Evolutionary conservation across 2,329 filamentous ascomycete genomes (phyloP), one percentile per base, ranked within the genome.

Genomic region (Claviceps pazoutovae): DNA sequence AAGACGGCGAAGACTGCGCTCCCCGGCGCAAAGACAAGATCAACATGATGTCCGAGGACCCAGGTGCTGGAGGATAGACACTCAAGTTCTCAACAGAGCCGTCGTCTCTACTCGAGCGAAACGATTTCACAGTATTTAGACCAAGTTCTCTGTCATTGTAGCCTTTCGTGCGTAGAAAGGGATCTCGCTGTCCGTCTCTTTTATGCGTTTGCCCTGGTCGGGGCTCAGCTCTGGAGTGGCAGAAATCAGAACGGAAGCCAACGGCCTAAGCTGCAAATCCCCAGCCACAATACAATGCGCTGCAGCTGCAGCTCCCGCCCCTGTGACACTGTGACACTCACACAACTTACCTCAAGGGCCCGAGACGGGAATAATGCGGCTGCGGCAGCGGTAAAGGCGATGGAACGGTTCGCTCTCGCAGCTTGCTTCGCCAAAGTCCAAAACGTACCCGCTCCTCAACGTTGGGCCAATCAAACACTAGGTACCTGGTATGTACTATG

Each of bases 41-140:
- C 45, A 57, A 52, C 57, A 59, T 59, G 52, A 23, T 52, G 39
- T 45, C 48, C 34, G 3, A 45, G 8, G 30, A 50, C 13, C 2
- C 19, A 37, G 17, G 26, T 30, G 7, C 11, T 42, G 16, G 38
- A 17, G 38, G 21, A 34, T 16, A 26, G 21, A 11, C 23, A 43
- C n/a, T 14, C 23, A 26, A 30, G 23, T n/a, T 21, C n/a, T 14
- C 23, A n/a, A 30, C 23, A n/a, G 23, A 43, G 26, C 13, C 21
- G 36, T 36, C 5, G 13, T 1, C 36, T 38, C 17, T 23, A 38
- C 21, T 17, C 4, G 13, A 34, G 47, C 47, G 34, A 39, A 17
- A 14, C 19, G 17, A 26, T 5, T 26, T 3, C 6, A 16, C 38
- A 17, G 38, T 26, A 49, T 49, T 19, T n/a, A 3, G 37, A 8